Evolutionary conservation across 345 rosid genomes (phyloP).

Genomic region (Camelina neglecta): DNA sequence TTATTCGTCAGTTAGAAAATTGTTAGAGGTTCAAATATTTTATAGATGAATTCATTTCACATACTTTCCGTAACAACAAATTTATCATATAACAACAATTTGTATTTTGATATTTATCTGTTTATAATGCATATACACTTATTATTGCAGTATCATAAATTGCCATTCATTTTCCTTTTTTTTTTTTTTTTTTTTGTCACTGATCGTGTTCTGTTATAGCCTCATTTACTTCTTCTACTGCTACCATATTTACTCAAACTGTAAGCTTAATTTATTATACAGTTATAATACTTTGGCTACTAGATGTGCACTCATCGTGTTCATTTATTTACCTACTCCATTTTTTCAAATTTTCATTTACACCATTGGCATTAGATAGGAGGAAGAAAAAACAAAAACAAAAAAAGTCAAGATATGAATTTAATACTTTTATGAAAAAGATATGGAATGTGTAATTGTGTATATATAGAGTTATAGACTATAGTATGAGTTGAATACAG

Average conservation of each 20-base stretch:
- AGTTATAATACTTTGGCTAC: neutral
- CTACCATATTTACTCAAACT: neutral
- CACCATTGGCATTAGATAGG: neutral
- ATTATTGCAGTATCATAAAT: neutral
- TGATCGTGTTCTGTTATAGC: neutral
- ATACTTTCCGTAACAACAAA: too few species aligned
- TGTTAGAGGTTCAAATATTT: too few species aligned
- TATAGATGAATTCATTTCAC: too few species aligned
- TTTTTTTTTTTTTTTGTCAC: neutral
- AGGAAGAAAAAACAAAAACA: neutral
- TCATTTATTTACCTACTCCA: neutral
- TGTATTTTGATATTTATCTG: too few species aligned
- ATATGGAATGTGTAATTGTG: neutral
- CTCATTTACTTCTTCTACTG: neutral
- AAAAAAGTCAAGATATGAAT: neutral
- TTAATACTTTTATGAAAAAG: neutral
- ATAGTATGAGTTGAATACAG: conserved; percentile 7
- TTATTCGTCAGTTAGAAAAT: too few species aligned
- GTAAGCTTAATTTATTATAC: neutral
- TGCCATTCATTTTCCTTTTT: neutral
- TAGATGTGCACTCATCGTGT: neutral
- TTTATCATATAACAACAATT: too few species aligned
- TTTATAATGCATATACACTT: too few species aligned
- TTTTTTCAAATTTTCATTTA: neutral
- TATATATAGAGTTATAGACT: too few species aligned